phyloP scores from a whole-genome alignment of 768 basidiomycete species.

The Tricholoma furcatifolium region DNA sequence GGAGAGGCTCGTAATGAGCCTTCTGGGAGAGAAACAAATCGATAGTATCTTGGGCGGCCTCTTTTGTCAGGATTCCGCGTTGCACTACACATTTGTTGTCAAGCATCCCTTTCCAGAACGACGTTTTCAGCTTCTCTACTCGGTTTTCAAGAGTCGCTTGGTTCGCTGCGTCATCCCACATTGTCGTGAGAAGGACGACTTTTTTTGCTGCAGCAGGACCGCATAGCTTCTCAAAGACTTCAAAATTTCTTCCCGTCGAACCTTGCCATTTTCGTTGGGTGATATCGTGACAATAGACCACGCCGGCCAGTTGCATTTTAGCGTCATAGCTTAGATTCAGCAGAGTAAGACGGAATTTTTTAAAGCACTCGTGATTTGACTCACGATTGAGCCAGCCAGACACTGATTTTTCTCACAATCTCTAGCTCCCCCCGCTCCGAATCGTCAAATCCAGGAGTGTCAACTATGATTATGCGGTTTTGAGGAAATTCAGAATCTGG shows the following conservation, averaged over 20 bases:
- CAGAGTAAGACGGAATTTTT: neutral
- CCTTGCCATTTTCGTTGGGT: conserved; percentile 3
- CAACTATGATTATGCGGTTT: neutral
- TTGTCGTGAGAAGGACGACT: conserved; percentile 34
- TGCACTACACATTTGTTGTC: conserved; percentile 15
- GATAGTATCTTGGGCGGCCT: neutral
- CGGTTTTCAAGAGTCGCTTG: conserved; percentile 9
- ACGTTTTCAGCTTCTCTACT: conserved; percentile 13
- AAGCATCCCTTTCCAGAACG: conserved; percentile 17
- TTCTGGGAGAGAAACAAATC: neutral
- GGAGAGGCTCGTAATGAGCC: neutral
- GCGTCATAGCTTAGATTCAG: neutral
- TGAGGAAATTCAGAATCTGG: neutral
- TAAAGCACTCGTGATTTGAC: neutral
- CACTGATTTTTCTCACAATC: neutral
- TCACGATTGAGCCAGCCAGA: conserved; percentile 4
- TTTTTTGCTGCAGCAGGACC: conserved; percentile 27
- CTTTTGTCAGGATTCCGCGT: neutral
- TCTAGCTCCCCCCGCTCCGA: neutral
- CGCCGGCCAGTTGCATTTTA: neutral
- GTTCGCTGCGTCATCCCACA: conserved; percentile 28
- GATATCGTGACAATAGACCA: conserved; percentile 4
- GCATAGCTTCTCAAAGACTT: conserved; percentile 33
- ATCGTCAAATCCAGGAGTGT: conserved; percentile 2
- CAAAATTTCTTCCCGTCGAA: conserved; percentile 14